These are phyloP conservation scores for Omphalotus guepiniiformis DNA, from an alignment of 768 basidiomycete species.

Conservation along the genomic window DNA sequence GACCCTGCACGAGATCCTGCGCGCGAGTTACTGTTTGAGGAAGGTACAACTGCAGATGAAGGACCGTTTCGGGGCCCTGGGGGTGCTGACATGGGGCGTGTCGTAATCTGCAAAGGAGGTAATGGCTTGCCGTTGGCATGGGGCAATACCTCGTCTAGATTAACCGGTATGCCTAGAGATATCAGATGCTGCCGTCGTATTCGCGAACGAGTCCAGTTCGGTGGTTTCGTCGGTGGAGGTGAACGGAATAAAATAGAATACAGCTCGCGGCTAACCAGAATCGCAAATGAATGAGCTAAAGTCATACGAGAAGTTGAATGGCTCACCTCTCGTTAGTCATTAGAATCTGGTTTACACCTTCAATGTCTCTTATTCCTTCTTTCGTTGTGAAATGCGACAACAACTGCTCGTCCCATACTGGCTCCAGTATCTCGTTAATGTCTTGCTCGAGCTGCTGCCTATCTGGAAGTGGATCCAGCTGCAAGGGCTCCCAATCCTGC, in stretches of 20 bases:
- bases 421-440: slow-evolving; percentile 60
- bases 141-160: slow-evolving; percentile 87
- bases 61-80: slow-evolving; percentile 52
- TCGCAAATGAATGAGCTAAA: slow-evolving; percentile 12
- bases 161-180: slow-evolving; percentile 88
- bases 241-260: slow-evolving; percentile 70
- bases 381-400: slow-evolving; percentile 52
- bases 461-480: slow-evolving; percentile 61
- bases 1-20: slow-evolving; percentile 33
- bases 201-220: slow-evolving; percentile 91
- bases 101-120: slow-evolving; percentile 79
- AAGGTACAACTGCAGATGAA: slow-evolving; percentile 25
- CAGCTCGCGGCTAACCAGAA: slow-evolving; percentile 60
- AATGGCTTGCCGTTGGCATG: slow-evolving; percentile 59
- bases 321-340: slow-evolving; percentile 69
- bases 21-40: slow-evolving; percentile 44
- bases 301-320: slow-evolving; percentile 4
- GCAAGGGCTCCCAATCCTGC: slow-evolving; percentile 57
- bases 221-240: slow-evolving; percentile 74
- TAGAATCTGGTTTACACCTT: slow-evolving; percentile 77
- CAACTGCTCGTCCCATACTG: slow-evolving; percentile 57
- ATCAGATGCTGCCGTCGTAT: slow-evolving; percentile 91
- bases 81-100: slow-evolving; percentile 78
- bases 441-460: slow-evolving; percentile 52
- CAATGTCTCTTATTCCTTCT: slow-evolving; percentile 73